Evolutionary conservation across 495 filamentous ascomycete genomes (phyloP).

Genomic region (Tuber umbilicatum): DNA sequence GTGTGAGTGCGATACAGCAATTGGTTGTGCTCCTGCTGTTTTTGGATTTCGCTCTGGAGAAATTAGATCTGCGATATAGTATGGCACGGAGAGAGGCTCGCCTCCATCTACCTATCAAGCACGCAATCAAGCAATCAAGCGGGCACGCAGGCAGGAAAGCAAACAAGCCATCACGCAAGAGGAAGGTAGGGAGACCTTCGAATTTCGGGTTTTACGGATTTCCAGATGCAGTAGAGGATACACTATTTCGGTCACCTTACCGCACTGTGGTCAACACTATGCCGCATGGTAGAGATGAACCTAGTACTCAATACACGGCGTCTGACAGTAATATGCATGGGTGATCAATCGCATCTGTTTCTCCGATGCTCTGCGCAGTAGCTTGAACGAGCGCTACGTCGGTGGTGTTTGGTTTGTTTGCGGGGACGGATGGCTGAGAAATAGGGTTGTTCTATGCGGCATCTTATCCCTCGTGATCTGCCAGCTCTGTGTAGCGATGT

Average conservation of each 20-base stretch:
- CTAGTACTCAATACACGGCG: neutral
- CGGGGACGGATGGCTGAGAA: neutral
- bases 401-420: neutral
- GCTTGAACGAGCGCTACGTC: neutral
- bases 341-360: neutral
- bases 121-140: neutral
- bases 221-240: neutral
- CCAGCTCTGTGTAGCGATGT: neutral
- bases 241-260: neutral
- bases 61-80: neutral
- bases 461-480: neutral
- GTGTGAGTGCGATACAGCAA: neutral
- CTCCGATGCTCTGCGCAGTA: neutral
- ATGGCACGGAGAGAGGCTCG: neutral
- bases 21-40: neutral
- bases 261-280: neutral
- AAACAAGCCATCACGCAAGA: neutral
- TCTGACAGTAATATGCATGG: neutral
- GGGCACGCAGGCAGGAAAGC: neutral
- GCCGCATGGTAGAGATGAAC: neutral
- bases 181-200: neutral
- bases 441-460: neutral
- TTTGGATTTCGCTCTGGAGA: neutral
- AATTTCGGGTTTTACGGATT: neutral
- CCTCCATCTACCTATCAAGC: neutral